phyloP scores from a whole-genome alignment of 2,329 filamentous ascomycete species.

The Ceratocystiopsis minuta region DNA sequence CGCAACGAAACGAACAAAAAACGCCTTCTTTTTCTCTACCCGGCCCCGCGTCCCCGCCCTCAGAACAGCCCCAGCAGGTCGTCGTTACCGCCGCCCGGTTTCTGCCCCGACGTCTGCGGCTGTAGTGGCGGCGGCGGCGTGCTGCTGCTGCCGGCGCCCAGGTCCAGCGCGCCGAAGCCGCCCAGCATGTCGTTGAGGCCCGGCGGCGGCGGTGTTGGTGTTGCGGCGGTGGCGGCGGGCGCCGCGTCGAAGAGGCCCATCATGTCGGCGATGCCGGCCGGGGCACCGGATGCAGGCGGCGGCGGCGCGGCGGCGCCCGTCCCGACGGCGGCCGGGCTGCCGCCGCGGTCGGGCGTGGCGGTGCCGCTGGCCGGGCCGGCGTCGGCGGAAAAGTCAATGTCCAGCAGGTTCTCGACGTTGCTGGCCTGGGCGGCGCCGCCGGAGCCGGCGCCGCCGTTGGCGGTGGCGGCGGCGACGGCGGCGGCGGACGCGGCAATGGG shows the following conservation, averaged over 20 bases:
- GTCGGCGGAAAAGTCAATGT: constrained; percentile 48
- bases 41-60: constrained; percentile 2
- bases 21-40: no score
- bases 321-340: constrained; percentile 37
- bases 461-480: constrained; percentile 39
- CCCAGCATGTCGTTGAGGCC: constrained; percentile 80
- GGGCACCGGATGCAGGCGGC: constrained; percentile 10
- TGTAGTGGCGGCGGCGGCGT: constrained; percentile 46
- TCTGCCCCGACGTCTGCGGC: constrained; percentile 24
- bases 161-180: constrained; percentile 66
- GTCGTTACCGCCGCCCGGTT: constrained; percentile 20
- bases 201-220: constrained; percentile 12
- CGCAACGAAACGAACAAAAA: background rate
- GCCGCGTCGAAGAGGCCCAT: constrained; percentile 55
- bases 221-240: constrained; percentile 17
- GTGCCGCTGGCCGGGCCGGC: constrained; percentile 55
- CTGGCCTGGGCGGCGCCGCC: constrained; percentile 34
- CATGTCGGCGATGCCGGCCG: constrained; percentile 41
- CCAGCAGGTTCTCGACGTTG: constrained; percentile 86
- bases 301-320: constrained; percentile 7
- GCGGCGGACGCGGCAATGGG: constrained; percentile 76
- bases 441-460: constrained; percentile 16
- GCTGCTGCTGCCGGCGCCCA: constrained; percentile 42
- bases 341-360: constrained; percentile 50
- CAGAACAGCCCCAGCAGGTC: constrained; percentile 44